Base-by-base conservation (phyloP, 1,139 yeast genomes). In the Hanseniaspora gamundiae region DNA sequence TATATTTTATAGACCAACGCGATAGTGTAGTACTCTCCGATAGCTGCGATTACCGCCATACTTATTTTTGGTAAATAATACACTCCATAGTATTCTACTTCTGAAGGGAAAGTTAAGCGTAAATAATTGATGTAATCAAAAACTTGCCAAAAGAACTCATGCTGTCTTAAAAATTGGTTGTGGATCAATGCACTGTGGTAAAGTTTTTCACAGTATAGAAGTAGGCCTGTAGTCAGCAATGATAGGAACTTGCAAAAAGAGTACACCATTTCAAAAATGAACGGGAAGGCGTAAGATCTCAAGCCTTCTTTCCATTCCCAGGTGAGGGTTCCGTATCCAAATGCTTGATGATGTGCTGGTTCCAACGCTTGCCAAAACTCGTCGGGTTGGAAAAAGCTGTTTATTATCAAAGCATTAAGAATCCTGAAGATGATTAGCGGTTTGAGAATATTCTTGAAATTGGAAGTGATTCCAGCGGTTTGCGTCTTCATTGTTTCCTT, bases 341-440 rank as follows among this genome's bases (percentile, higher is more conserved):
- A 87, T 0, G 80, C 80, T 24, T 70, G 65, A 10, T 58, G 49
- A 60, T 88, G 95, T 0, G 98, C 98, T 0, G 96, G 95, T 57
- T 93, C 98, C 39, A 93, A 65, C 0, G 91, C 70, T 62, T 93
- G 98, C 76, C 81, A 93, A 64, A 71, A 93, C 61, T 93, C 99
- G 61, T 93, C 99, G 0, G 98, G 93, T 60, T 93, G 99, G 64
- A 91, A 91, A 58, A 78, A 93, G 0, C 97, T 86, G 47, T 60
- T 61, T 5, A 76, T 72, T 0, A 77, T 60, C 22, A 84, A 59
- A 0, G 94, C 73, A 60, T 87, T 87, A 53, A 76, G 31, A 4
- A 81, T 50, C 36, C 96, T 64, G 16, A 72, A 56, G 2, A 61
- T 42, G 17, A 62, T 48, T 9, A 72, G 28, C 10, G 50, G 39